Evolutionary conservation across 208 protist genomes (phyloP).

Genomic region (Trypanosoma scelopori): DNA sequence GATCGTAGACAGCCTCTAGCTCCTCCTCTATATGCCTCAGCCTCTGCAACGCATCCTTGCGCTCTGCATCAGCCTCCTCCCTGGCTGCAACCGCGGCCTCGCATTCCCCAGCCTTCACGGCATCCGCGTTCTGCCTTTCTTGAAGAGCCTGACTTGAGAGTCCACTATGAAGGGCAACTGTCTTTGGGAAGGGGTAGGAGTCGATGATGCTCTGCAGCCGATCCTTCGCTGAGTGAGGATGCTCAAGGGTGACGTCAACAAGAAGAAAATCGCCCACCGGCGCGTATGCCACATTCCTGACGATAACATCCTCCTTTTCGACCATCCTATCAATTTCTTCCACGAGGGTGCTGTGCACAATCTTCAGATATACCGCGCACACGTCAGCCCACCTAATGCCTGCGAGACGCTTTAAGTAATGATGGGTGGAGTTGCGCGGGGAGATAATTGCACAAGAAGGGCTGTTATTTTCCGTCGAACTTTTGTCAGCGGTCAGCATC

Average conservation of each 20-base stretch:
- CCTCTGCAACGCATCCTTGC: slow-evolving; percentile 2
- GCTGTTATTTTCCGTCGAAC: not conserved
- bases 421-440: not conserved
- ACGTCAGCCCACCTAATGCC: slow-evolving; percentile 6
- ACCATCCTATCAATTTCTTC: slow-evolving; percentile 10
- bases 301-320: not conserved
- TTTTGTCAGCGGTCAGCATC: not conserved
- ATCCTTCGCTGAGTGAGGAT: not conserved
- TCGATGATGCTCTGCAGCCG: slow-evolving; percentile 15
- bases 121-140: not conserved
- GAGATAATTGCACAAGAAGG: not conserved
- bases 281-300: slow-evolving; percentile 8
- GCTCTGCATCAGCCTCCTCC: slow-evolving; percentile 10
- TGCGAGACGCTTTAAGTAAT: slow-evolving; percentile 15
- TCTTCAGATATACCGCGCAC: not conserved
- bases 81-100: not conserved
- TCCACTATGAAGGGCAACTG: slow-evolving; percentile 15
- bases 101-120: not conserved
- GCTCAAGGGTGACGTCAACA: slow-evolving; percentile 3
- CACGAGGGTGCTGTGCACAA: slow-evolving; percentile 5
- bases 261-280: slow-evolving; percentile 16
- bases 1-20: not conserved
- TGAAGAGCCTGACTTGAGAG: not conserved
- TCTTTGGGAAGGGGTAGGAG: slow-evolving; percentile 8
- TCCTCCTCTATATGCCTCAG: slow-evolving; percentile 15